Base-by-base conservation (phyloP, 768 basidiomycete genomes). In the Lactifluus hygrophoroides region DNA sequence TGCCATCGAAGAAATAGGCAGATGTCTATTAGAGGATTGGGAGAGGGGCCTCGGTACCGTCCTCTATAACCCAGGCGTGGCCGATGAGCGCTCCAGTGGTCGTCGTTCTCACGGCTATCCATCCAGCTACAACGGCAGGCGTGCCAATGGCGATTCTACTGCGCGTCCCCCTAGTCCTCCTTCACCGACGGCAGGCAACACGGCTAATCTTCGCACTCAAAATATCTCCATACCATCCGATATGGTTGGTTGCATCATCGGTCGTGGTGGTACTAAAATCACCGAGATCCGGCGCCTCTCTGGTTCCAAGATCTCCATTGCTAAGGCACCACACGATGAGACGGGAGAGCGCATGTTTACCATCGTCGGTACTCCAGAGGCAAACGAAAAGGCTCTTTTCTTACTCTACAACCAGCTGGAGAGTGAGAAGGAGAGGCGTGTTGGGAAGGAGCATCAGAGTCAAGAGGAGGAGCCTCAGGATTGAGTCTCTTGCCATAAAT, bases 311-410 rank as follows among this genome's bases (percentile, higher is more conserved):
- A 99, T 99, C 71, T 92, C 89, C 56, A 99, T 99, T 68, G 96
- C 96, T 65, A 99, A 99, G 75, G 88, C 90, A 49, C 93, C 96
- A n/a, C 96, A 98, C 69, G 96, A 98, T 67, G 96, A 98, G 68
- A 94, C 94, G 42, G 96, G 95, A 68, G 96, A 99, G 77, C 82
- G 96, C 65, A 97, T 99, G 95, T 99, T 99, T 77, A 93, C 96
- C 61, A 98, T 99, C 70, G 80, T 96, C 47, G 96, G 96, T 55
- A 93, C 93, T 13, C 89, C 92, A 48, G 91, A 94, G 73, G 88
- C 91, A 65, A 97, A 96, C 72, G 95, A 99, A 75, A 95, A 97
- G 75, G 96, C 96, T 2, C 76, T 99, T 58, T 98, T 95, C 79
- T 76, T 99, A 60, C 80, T 99, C 61, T 99, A 98, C 75, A 94